These are phyloP conservation scores for Telopea speciosissima DNA, from an alignment of 177 flowering plant genomes.

Conservation along the genomic window DNA sequence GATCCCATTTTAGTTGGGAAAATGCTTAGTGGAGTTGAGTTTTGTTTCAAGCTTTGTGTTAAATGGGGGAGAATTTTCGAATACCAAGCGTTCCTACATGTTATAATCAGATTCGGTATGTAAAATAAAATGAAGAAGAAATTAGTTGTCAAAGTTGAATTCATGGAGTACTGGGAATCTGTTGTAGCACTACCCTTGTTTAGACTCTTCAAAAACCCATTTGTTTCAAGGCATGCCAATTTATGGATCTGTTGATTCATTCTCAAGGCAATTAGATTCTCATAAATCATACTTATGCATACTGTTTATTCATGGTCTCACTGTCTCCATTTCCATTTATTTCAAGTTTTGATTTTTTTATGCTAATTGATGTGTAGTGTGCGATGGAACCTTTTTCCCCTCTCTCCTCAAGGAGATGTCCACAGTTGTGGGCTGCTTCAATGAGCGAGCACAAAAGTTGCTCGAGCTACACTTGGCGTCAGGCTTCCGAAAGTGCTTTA, in stretches of 20 bases:
- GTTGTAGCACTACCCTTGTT: background rate
- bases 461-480: slow-evolving; percentile 75
- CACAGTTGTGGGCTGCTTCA: slow-evolving; percentile 65
- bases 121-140: too few relatives aligned
- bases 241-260: background rate
- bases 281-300: too few relatives aligned
- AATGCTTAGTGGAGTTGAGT: too few relatives aligned
- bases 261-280: too few relatives aligned
- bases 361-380: slow-evolving; percentile 38
- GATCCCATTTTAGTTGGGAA: too few relatives aligned
- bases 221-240: background rate
- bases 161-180: background rate
- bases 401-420: slow-evolving; percentile 85
- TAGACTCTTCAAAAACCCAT: background rate
- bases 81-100: background rate
- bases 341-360: background rate
- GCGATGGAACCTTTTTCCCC: slow-evolving; percentile 90
- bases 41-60: too few relatives aligned
- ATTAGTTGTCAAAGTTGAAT: too few relatives aligned
- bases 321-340: background rate
- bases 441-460: slow-evolving; percentile 65
- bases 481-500: slow-evolving; percentile 54
- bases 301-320: background rate
- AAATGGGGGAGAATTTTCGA: too few relatives aligned
- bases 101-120: background rate